These are phyloP conservation scores for Fraxinus floribunda DNA, from an alignment of 305 asterid genomes.

Conservation along the genomic window DNA sequence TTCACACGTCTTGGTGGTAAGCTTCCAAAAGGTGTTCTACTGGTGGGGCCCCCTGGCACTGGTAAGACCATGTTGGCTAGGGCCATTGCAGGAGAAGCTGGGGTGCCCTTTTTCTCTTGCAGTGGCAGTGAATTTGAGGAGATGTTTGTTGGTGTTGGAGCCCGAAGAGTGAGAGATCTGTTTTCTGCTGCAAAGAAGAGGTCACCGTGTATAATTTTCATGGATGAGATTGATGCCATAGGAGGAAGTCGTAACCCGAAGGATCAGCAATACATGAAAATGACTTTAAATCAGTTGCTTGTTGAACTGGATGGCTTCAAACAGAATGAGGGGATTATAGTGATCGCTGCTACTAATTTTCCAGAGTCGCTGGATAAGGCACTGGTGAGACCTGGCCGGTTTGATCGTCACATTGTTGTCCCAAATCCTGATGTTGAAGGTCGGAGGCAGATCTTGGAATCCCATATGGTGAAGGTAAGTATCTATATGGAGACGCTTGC, in stretches of 20 bases:
- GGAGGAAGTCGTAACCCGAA: conserved; percentile 96
- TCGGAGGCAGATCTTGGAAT: conserved; percentile 86
- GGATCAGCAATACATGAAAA: conserved; percentile 94
- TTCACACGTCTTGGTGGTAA: conserved; percentile 84
- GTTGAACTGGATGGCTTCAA: conserved; percentile 97
- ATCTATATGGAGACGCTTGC: neutral
- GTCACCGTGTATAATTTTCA: conserved; percentile 89
- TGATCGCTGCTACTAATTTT: conserved; percentile 90
- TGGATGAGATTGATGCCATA: conserved; percentile 95
- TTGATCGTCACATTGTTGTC: conserved; percentile 85
- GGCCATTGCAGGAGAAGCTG: conserved; percentile 96
- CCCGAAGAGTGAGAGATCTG: conserved; percentile 84
- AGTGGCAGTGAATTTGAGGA: conserved; percentile 95
- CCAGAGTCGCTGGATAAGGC: conserved; percentile 96
- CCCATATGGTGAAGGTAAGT: conserved; percentile 80
- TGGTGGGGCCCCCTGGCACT: conserved; percentile 98
- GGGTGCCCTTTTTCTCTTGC: conserved; percentile 88
- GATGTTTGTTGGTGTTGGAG: conserved; percentile 96
- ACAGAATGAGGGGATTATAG: conserved; percentile 93
- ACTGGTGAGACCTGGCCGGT: conserved; percentile 90
- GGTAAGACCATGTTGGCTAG: conserved; percentile 98
- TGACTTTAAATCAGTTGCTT: conserved; percentile 92
- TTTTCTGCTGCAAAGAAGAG: conserved; percentile 93
- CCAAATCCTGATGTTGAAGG: conserved; percentile 99
- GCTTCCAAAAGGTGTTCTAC: conserved; percentile 87